Evolutionary conservation across 1,284 basidiomycete species (phyloP), one percentile per base, ranked within the genome.

Genomic region (Tranzscheliella williamsii): DNA sequence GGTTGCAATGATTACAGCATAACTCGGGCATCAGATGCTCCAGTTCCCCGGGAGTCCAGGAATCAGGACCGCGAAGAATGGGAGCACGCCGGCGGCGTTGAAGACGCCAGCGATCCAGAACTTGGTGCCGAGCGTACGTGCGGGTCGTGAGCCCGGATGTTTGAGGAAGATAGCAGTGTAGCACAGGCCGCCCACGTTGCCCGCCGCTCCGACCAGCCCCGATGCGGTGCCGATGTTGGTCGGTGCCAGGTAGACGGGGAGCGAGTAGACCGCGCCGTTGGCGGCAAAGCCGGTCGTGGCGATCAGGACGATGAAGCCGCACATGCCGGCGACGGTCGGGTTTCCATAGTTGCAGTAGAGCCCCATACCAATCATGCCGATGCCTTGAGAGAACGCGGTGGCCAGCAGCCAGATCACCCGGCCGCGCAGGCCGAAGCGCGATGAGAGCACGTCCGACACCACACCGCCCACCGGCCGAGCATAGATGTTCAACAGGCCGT

Each of bases 391-490:
- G 30, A 83, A 44, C 2, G 83, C 83, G 20, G 81, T 79, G 15
- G 55, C 48, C 40, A 85, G 73, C 31, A 81, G 80, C 56, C 82
- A 79, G 50, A 81, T 81, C 62, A 86, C 85, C 73, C 85, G 85
- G 2, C 82, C 82, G 8, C 70, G 68, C 53, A 79, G 80, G 3
- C 85, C 84, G 46, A 41, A 83, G 29, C 60, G 70, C 16, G 71
- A 67, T 75, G 85, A 85, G 7, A 82, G 63, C 7, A 80, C 33
- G 63, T 86, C 85, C 4, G 82, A 81, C 18, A 83, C 43, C 55
- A 83, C 81, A 15, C 85, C 85, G 30, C 85, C 79, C 2, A 82
- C 54, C 0, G 84, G 83, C 13, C 84, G 80, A 0, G 83, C 81
- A 63, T 83, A 76, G 35, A 85, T 42, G 65, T 86, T 85, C 41